Evolutionary conservation across 2,329 filamentous ascomycete species (phyloP), one percentile per base, ranked within the genome.

Genomic region (Berkeleyomyces rouxiae): DNA sequence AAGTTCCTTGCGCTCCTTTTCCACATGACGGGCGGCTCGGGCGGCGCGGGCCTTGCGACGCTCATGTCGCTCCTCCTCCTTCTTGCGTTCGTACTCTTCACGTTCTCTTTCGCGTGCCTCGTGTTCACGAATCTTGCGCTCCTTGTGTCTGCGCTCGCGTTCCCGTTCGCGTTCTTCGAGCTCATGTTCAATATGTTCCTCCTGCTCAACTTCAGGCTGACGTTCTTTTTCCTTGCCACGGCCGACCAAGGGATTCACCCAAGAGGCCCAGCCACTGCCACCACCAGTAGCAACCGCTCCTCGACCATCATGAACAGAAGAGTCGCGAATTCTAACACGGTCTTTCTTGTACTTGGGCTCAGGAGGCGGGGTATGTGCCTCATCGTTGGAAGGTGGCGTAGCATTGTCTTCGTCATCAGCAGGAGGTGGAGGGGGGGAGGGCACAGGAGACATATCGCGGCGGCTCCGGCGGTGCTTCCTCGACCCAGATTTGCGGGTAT

Each of bases 201-300:
- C 51, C 13, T 39, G 51, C 33, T 16, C n/a, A 46, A n/a, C 43
- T 37, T 55, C 51, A n/a, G 33, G 7, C 11, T 55, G 16, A 7
- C 84, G 58, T 63, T 51, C 69, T 66, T 76, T 57, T 1, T 64
- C 70, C 62, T 74, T 72, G 61, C 72, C 72, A 46, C 67, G 70
- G 42, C 60, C 57, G 31, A 39, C 49, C 2, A 64, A 16, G 75
- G 71, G 2, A 72, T 69, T 23, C 78, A 73, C 61, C 63, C 63
- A 13, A 83, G 79, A 16, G 81, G 82, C 87, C 87, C 71, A 84
- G 83, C 43, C 84, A 86, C 89, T 90, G 93, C 39, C 86, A 83
- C 10, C 62, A 11, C 37, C 51, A 7, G 40, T 44, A 9, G 60
- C 33, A 7, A 46, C 55, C 6, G 59, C 59, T 37, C 57, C 46